Base-by-base conservation (phyloP, 2,329 filamentous ascomycete species). In the Penicillium sp. region DNA sequence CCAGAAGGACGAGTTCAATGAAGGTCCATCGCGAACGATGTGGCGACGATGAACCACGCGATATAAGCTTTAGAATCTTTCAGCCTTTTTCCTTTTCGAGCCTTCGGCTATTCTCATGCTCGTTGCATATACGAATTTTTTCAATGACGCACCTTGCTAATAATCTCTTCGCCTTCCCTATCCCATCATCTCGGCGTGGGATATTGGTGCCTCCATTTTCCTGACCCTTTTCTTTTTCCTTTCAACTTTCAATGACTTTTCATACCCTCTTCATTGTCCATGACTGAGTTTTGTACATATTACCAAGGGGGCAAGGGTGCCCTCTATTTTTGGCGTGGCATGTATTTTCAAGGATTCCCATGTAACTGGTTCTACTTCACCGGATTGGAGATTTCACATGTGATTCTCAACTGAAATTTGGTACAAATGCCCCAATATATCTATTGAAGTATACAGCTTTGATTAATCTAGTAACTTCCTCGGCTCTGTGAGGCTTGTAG, bases 21-120 rank as follows among this genome's bases (percentile, higher is more conserved):
- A 58, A 6, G 38, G 47, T 8, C 49, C 57, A 18, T 47, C 59
- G 13, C 52, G 58, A 15, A 42, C 23, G 23, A 61, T 56, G 53
- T 69, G 65, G 67, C 56, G 64, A 42, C 60, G 61, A 57, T 69
- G 52, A 58, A 47, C 6, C 18, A 34, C 8, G 21, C 16, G 8
- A 21, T 38, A 31, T 16, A 39, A 21, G 15, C 45, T 13, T 41
- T 49, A n/a, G 28, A 42, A 33, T 39, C 16, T 49, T 38, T 36
- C 42, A 26, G 24, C 41, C 13, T 5, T 28, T n/a, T n/a, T 28
- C n/a, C 28, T 26, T 42, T 42, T 13, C 13, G 28, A 23, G 24
- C 23, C 16, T 28, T 16, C 7, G n/a, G 23, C 41, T 24, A 28
- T 28, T 28, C 41, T 41, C 41, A 42, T 42, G 23, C 23, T 28